These are phyloP conservation scores for Tilletiopsis washingtonensis DNA, from an alignment of 1,284 basidiomycete genomes.

Conservation along the genomic window DNA sequence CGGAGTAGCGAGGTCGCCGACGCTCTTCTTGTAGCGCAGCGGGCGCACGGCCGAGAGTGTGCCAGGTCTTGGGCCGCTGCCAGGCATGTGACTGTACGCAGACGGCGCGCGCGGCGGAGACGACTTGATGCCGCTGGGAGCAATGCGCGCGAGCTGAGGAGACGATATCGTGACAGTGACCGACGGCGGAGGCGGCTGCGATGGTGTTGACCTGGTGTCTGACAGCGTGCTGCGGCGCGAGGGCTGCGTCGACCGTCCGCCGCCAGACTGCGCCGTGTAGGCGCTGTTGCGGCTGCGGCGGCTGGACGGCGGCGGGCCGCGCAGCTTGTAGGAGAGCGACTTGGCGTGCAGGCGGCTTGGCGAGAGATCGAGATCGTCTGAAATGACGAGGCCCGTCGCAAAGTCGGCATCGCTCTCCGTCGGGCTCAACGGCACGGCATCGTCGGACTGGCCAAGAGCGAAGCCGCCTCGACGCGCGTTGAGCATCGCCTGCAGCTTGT, in stretches of 20 bases:
- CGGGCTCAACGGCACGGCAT: not conserved
- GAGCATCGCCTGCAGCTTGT: constrained; percentile 18
- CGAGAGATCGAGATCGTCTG: constrained; percentile 34
- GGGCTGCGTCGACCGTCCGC: not conserved
- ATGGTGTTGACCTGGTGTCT: not conserved
- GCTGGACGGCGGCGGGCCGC: constrained; percentile 1
- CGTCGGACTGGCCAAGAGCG: too few species aligned
- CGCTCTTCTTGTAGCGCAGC: too few species aligned
- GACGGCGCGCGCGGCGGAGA: constrained; percentile 1
- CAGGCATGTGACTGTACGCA: constrained; percentile 1
- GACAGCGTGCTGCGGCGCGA: not conserved
- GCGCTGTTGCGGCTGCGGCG: not conserved
- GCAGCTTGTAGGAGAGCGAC: not conserved
- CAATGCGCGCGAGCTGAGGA: too few species aligned
- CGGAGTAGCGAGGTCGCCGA: not conserved
- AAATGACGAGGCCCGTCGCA: constrained; percentile 29
- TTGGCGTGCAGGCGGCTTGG: constrained; percentile 20
- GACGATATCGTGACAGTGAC: too few species aligned
- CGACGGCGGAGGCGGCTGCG: not conserved
- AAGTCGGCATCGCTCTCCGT: constrained; percentile 17
- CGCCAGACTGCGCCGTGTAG: not conserved
- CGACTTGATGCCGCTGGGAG: not conserved
- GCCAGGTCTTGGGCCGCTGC: not conserved
- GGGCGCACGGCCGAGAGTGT: not conserved
- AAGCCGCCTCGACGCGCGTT: constrained; percentile 17